A percentile compares a stretch with the other conserved stretches of the same genome.
Conservation (phyloP, 352 stramenopile species). For the Phytophthora syringae region DNA sequence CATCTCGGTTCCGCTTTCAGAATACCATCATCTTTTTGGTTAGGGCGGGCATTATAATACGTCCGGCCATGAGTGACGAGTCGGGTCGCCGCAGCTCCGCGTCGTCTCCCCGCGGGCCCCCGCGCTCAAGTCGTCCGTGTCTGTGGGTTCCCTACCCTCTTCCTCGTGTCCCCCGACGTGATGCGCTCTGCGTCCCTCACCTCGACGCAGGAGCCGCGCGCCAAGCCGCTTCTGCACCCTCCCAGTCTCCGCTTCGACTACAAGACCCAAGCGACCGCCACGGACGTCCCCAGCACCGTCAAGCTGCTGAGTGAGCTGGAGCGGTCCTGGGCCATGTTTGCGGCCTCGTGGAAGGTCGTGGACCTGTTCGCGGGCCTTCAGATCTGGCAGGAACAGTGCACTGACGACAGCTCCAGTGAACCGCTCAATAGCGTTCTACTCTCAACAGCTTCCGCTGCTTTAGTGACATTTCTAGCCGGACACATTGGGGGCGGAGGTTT, state of each 20-base stretch:
- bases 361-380: constrained; percentile 75
- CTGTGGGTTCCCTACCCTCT: constrained; percentile 9
- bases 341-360: constrained; percentile 66
- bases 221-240: constrained; percentile 24
- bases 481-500: constrained; percentile 71
- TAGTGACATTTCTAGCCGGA: constrained; percentile 71
- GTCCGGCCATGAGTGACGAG: no score
- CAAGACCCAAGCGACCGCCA: constrained; percentile 10
- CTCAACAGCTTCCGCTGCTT: constrained; percentile 53
- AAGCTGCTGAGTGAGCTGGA: constrained; percentile 80
- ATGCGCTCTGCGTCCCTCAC: constrained; percentile 18
- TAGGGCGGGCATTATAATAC: no score
- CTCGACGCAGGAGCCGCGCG: constrained; percentile 4
- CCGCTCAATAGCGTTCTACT: constrained; percentile 68
- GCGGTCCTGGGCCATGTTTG: constrained; percentile 76
- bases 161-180: constrained; percentile 7
- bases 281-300: constrained; percentile 56
- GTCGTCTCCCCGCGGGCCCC: constrained; percentile 21
- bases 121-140: constrained; percentile 19
- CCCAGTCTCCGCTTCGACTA: constrained; percentile 22
- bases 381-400: constrained; percentile 65
- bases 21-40: no score
- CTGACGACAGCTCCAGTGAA: constrained; percentile 31
- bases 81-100: no score
- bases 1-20: no score